Conservation (phyloP, 768 basidiomycete genomes). For the Lentinula detonsa region DNA sequence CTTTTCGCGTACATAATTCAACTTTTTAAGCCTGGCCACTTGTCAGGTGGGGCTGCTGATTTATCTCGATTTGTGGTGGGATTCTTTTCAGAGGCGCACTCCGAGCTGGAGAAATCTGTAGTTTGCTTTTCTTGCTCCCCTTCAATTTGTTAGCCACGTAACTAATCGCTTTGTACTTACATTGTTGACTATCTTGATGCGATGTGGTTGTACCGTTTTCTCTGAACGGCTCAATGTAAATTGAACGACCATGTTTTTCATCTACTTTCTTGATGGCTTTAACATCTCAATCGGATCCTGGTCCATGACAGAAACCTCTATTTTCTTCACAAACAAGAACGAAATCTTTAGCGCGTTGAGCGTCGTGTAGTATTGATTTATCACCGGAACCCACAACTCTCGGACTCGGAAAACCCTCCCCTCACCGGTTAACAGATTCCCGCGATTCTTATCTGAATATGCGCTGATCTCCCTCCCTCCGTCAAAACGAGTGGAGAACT, state of each 20-base stretch:
- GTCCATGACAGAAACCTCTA: no score
- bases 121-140: background rate
- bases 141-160: background rate
- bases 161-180: background rate
- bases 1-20: background rate
- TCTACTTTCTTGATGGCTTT: no score
- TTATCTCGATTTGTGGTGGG: conserved; percentile 4
- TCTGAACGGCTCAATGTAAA: no score
- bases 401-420: no score
- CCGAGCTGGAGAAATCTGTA: conserved; percentile 4
- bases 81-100: background rate
- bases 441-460: background rate
- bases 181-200: background rate
- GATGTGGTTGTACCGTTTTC: background rate
- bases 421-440: background rate
- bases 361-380: no score
- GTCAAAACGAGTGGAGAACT: no score
- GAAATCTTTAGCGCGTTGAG: no score
- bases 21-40: background rate
- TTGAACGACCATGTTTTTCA: no score
- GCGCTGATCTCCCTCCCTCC: no score
- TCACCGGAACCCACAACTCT: no score
- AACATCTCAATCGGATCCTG: no score
- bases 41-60: conserved; percentile 1
- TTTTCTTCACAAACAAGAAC: no score